phyloP scores from a whole-genome alignment of 371 early-diverging fungal genomes.

The Rhizopus delemar region DNA sequence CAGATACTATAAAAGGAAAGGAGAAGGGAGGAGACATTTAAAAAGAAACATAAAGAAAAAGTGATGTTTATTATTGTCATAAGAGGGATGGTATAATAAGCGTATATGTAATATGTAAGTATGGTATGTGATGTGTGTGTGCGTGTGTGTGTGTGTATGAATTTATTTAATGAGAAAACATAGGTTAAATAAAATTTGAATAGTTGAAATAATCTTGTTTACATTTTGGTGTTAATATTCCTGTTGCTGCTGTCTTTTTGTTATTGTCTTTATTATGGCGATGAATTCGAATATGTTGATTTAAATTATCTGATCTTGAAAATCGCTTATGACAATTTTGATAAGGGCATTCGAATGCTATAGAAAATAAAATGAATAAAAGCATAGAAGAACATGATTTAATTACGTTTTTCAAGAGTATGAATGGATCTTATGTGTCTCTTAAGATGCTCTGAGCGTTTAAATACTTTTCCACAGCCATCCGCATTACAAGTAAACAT shows the following conservation, averaged over 20 bases:
- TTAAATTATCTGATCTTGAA: constrained; percentile 81
- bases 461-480: constrained; percentile 66
- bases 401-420: constrained; percentile 67
- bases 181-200: constrained; percentile 29
- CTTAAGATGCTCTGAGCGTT: constrained; percentile 67
- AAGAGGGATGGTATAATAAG: not conserved
- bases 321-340: constrained; percentile 80
- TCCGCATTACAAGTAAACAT: constrained; percentile 55
- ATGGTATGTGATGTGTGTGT: no score
- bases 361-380: not conserved
- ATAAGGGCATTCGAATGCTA: constrained; percentile 67
- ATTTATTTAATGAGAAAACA: not conserved
- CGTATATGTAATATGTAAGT: no score
- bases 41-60: constrained; percentile 2
- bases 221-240: constrained; percentile 13
- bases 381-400: not conserved
- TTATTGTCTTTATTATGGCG: constrained; percentile 40
- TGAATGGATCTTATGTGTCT: constrained; percentile 69
- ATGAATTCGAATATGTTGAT: constrained; percentile 70
- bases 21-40: not conserved
- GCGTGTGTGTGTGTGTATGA: no score
- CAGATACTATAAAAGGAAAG: not conserved
- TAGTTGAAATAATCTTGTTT: constrained; percentile 8
- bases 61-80: not conserved
- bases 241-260: constrained; percentile 6